Conservation (phyloP, 306 rosid genomes). For the Trifolium repens region DNA sequence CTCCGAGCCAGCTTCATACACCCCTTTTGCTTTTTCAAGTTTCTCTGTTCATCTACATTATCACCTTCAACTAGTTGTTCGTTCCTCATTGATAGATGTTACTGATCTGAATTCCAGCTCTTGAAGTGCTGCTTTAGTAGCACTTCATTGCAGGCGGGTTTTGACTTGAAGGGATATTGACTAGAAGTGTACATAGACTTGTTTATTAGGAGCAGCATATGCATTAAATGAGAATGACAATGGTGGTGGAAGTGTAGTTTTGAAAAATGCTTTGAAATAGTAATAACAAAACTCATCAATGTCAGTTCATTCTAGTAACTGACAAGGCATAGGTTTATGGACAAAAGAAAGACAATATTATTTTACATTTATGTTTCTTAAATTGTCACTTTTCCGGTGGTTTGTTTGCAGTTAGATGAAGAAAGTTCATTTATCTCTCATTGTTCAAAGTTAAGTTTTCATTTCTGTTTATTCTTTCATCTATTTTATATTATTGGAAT, state of each 20-base stretch:
- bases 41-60: constrained; percentile 6
- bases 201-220: no score
- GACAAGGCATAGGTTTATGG: no score
- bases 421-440: constrained; percentile 6
- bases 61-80: constrained; percentile 49
- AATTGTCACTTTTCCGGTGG: background rate
- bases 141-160: no score
- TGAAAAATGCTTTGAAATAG: background rate
- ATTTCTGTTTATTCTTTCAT: background rate
- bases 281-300: no score
- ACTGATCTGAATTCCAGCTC: constrained; percentile 65
- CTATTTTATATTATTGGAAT: background rate
- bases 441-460: background rate
- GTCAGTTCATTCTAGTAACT: no score
- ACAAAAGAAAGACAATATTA: no score
- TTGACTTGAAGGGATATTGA: no score
- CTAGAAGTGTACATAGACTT: no score
- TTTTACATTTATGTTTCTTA: constrained; percentile 7
- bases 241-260: background rate
- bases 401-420: background rate
- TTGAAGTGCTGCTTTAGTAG: constrained; percentile 59
- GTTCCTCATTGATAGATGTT: constrained; percentile 58
- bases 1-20: constrained; percentile 62
- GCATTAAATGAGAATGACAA: no score
- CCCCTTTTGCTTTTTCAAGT: constrained; percentile 69